Conservation (phyloP, 257 asterid genomes). For the Gynochthodes officinalis region DNA sequence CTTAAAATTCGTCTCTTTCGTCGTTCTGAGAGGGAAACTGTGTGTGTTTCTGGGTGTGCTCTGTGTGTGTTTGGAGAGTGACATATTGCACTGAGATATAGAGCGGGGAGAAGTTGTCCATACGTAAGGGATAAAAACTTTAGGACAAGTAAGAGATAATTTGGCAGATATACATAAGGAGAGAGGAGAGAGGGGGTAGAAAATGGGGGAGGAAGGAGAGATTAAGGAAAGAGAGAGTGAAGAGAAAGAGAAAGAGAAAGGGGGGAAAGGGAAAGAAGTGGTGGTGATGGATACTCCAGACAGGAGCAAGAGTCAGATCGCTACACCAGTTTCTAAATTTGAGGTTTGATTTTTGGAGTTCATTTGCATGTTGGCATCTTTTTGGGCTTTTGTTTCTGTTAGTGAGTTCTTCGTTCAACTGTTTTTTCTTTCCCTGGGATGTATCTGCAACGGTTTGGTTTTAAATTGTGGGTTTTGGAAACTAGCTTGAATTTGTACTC, state of each 20-base stretch:
- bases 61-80: slow-evolving; percentile 20
- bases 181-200: slow-evolving; percentile 13
- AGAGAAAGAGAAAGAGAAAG: slow-evolving; percentile 10
- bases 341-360: slow-evolving; percentile 55
- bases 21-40: slow-evolving; percentile 36
- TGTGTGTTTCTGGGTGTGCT: slow-evolving; percentile 29
- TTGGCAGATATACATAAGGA: slow-evolving; percentile 9
- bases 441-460: neutral
- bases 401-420: neutral
- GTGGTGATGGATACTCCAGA: slow-evolving; percentile 90
- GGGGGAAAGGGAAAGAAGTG: slow-evolving; percentile 38
- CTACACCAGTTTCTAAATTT: slow-evolving; percentile 50
- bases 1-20: slow-evolving; percentile 47
- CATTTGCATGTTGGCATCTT: neutral
- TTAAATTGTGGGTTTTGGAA: slow-evolving; percentile 5
- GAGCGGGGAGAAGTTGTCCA: slow-evolving; percentile 16
- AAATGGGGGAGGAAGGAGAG: slow-evolving; percentile 19
- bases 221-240: neutral
- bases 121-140: slow-evolving; percentile 1
- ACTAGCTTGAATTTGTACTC: slow-evolving; percentile 18
- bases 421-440: neutral
- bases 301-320: slow-evolving; percentile 76
- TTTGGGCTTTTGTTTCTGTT: neutral
- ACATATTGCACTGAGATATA: slow-evolving; percentile 5
- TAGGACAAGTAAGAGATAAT: slow-evolving; percentile 25